Evolutionary conservation across 2,329 filamentous ascomycete genomes (phyloP), one percentile per base, ranked within the genome.

Genomic region (Sarocladium strictum): DNA sequence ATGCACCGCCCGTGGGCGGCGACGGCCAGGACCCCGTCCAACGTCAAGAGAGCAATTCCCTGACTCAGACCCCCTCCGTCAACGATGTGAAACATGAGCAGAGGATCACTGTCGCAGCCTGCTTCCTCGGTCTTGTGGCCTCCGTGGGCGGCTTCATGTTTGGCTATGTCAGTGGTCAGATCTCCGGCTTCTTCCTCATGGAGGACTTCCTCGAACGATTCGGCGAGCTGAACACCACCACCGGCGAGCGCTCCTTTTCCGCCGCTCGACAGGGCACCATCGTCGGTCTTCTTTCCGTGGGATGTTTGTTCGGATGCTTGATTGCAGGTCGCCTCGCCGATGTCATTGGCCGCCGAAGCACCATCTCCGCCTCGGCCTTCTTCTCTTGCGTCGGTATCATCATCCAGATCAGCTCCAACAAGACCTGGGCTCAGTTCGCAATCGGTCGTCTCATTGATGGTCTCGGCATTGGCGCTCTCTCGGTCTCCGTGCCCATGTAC

Each of bases 401-500:
- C 47, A 78, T 88, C 17, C 81, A 86, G 61, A 79, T 87, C 57
- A 76, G 82, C 0, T 83, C 83, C 0, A 61, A 69, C 1, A 64
- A 59, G 2, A 67, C 68, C 41, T 88, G 85, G 85, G 80, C 78
- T 56, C 85, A 87, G 61, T 78, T 87, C 56, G 83, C 83, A 26
- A 67, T 85, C 17, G 85, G 85, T 49, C 76, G 85, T 43, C 76
- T 84, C 59, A 76, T 86, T n/a, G 85, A 83, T 23, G 85, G 85
- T 60, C 65, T 86, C 2, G 84, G 84, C 19, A 81, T 89, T 47
- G 85, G 85, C 26, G 76, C 79, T 19, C 72, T 87, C 0, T 85
- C 80, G 5, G 84, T 86, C 40, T 71, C 82, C 24, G 82, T 85
- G 1, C 83, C 83, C 49, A 84, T 89, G 80, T 88, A 88, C 61